A percentile compares a stretch with the other conserved stretches of the same genome.
phyloP scores from a whole-genome alignment of 495 filamentous ascomycete genomes.

The Aspergillus bridgeri region DNA sequence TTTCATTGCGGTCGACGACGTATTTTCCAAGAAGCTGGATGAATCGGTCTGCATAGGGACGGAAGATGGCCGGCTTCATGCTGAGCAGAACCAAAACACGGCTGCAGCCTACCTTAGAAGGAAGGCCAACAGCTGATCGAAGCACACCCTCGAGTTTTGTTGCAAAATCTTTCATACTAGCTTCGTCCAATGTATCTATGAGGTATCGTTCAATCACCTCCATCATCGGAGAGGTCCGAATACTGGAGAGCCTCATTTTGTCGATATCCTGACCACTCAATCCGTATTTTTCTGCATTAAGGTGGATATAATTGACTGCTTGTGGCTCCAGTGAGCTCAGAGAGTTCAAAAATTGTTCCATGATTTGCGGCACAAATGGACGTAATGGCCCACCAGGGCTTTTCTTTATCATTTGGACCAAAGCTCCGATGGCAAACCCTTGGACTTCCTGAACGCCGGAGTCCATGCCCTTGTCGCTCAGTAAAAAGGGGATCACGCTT shows the following conservation, averaged over 20 bases:
- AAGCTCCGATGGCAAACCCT: slow-evolving; percentile 63
- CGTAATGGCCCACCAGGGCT: slow-evolving; percentile 65
- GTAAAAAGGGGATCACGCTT: slow-evolving; percentile 81
- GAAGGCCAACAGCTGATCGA: slow-evolving; percentile 82
- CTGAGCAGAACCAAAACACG: slow-evolving; percentile 84
- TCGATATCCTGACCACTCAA: slow-evolving; percentile 81
- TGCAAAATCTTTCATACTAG: slow-evolving; percentile 69
- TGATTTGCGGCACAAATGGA: slow-evolving; percentile 75
- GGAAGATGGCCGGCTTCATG: slow-evolving; percentile 69
- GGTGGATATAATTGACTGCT: slow-evolving; percentile 84
- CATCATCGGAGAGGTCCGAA: slow-evolving; percentile 84
- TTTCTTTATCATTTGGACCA: slow-evolving; percentile 86
- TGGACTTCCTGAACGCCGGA: slow-evolving; percentile 84
- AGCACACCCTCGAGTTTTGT: slow-evolving; percentile 70
- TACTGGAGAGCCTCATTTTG: slow-evolving; percentile 71
- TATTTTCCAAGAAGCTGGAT: slow-evolving; percentile 73
- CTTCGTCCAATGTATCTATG: slow-evolving; percentile 71
- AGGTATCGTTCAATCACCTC: slow-evolving; percentile 90
- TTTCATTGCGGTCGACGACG: slow-evolving; percentile 84
- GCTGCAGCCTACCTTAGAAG: slow-evolving; percentile 86
- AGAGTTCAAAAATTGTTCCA: slow-evolving; percentile 74
- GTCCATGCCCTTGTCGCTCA: slow-evolving; percentile 85
- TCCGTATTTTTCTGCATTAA: slow-evolving; percentile 83
- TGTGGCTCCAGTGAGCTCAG: slow-evolving; percentile 85
- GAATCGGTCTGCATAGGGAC: slow-evolving; percentile 72